Base-by-base conservation (phyloP, 257 asterid species). In the Rubia yunnanensis region DNA sequence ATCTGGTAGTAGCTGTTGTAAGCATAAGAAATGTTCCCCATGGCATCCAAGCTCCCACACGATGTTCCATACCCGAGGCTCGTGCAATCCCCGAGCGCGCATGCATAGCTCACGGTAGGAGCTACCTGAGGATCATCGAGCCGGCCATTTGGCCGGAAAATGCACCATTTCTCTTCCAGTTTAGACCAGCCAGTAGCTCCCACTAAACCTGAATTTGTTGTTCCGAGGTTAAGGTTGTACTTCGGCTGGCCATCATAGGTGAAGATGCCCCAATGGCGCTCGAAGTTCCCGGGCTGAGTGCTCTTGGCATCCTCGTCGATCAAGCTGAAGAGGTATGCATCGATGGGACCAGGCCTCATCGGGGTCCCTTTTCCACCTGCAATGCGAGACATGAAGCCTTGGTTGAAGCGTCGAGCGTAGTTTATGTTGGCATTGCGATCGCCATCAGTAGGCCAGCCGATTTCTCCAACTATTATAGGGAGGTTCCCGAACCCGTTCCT, bases 361-460 rank as follows among this genome's bases (percentile, higher is more conserved):
- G 96, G 96, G 2, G 95, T 88, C 13, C 96, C 96, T 61, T 72
- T 64, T 10, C 96, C 95, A 7, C 78, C 87, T 0, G 90, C 23
- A 55, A 81, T 80, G 18, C 65, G 89, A 46, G 81, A 44, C 92
- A 89, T 80, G 80, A 89, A 80, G 2, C 96, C 96, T 68, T 86
- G 92, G 85, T 85, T 81, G 81, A 89, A 89, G 5, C 86, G 66
- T 36, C 74, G 86, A 0, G 94, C 95, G 10, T 66, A 67, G n/a
- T 66, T 38, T 26, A 76, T 22, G 72, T 86, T 86, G 28, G 95
- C 96, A 17, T 88, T 83, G 26, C 73, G 72, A 32, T 88, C 96
- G 0, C 92, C 95, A 15, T 89, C 95, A 0, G 96, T 89, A 6
- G 96, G 96, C 95, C 96, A 89, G 3, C 96, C 96, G 32, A 89